A percentile compares a stretch with the other conserved stretches of the same genome.
Evolutionary conservation across 169 alveolate species (phyloP).

Genomic region (Plasmodium berghei): DNA sequence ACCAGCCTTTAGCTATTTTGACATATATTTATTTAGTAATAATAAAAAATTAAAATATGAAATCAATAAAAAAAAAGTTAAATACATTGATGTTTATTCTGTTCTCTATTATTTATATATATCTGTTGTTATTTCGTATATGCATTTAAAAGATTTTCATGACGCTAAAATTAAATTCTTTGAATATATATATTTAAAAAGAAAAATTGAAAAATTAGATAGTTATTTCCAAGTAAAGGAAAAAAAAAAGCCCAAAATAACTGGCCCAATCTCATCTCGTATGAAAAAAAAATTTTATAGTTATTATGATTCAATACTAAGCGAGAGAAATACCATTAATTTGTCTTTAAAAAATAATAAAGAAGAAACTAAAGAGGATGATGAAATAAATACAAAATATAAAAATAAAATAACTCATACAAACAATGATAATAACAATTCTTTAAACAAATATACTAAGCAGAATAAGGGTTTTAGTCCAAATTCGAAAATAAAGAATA

Average conservation of each 20-base stretch:
- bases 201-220: slow-evolving; percentile 39
- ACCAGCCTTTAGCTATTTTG: slow-evolving; percentile 67
- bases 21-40: slow-evolving; percentile 71
- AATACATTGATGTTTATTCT: slow-evolving; percentile 48
- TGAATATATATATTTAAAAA: slow-evolving; percentile 61
- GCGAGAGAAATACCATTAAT: slow-evolving; percentile 5
- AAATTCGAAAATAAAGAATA: too few relatives aligned
- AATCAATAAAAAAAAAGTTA: slow-evolving; percentile 70
- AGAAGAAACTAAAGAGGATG: too few relatives aligned
- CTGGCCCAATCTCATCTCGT: slow-evolving; percentile 21
- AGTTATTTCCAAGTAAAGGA: slow-evolving; percentile 20
- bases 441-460: too few relatives aligned
- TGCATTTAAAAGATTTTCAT: slow-evolving; percentile 52
- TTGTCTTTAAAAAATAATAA: slow-evolving; percentile 4
- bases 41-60: slow-evolving; percentile 69
- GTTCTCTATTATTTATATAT: slow-evolving; percentile 42
- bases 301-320: slow-evolving; percentile 30
- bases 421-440: too few relatives aligned
- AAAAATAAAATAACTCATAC: too few relatives aligned
- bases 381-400: too few relatives aligned
- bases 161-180: slow-evolving; percentile 46
- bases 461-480: too few relatives aligned
- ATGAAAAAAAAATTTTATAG: slow-evolving; percentile 47
- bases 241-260: slow-evolving; percentile 45
- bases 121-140: slow-evolving; percentile 52